Evolutionary conservation across 2,329 filamentous ascomycete genomes (phyloP).

Genomic region (Celoporthe dispersa): DNA sequence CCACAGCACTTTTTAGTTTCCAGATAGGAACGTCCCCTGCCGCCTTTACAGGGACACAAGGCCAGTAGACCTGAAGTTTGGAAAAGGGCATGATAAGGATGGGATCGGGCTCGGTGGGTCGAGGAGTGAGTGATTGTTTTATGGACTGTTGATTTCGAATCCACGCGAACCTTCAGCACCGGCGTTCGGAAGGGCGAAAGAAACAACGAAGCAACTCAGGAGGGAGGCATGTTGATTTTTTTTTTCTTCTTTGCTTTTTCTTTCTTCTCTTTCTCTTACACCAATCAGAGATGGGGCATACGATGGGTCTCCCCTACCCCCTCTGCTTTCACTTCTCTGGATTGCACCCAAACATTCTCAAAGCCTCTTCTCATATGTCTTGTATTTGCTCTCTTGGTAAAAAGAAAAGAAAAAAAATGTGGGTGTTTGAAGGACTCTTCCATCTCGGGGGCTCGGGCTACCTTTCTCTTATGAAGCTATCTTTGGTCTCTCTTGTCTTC

Average conservation of each 20-base stretch:
- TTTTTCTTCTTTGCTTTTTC: neutral
- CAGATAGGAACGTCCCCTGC: neutral
- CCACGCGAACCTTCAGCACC: neutral
- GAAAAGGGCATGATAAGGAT: constrained; percentile 5
- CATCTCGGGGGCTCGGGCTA: neutral
- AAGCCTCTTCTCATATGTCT: neutral
- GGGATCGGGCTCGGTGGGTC: neutral
- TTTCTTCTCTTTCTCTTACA: no score
- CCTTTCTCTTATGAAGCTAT: neutral
- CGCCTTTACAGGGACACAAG: neutral
- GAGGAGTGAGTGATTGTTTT: neutral
- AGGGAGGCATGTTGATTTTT: neutral
- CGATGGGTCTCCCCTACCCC: neutral
- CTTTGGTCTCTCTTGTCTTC: neutral
- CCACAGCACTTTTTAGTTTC: neutral
- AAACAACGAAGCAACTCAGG: constrained; percentile 1
- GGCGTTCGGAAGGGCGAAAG: neutral
- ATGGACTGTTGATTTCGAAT: neutral
- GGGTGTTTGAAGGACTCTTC: neutral
- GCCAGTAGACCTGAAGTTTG: neutral
- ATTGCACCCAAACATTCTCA: neutral
- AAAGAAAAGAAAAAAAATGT: constrained; percentile 1
- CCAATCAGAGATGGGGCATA: neutral
- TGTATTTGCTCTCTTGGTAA: neutral
- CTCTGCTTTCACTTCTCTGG: neutral